Conservation (phyloP, 257 asterid genomes). For the Solanum chilense region DNA sequence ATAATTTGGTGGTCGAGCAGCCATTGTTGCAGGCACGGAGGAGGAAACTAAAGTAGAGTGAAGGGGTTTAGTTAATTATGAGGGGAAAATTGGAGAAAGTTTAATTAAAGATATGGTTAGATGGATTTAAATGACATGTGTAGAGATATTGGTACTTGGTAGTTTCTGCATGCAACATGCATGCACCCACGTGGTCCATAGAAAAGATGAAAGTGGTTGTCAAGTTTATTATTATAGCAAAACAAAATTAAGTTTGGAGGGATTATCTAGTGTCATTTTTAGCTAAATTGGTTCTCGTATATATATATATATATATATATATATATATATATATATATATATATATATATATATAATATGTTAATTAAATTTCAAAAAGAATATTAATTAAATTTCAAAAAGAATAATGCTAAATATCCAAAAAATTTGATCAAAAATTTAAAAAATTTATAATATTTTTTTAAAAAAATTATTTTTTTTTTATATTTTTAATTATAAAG, state of each 20-base stretch:
- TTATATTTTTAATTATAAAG: too few relatives aligned
- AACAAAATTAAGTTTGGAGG: too few relatives aligned
- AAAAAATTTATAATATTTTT: too few relatives aligned
- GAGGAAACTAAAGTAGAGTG: not conserved
- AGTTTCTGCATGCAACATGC: not conserved
- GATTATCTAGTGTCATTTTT: too few relatives aligned
- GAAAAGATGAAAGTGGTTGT: not conserved
- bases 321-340: too few relatives aligned
- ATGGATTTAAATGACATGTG: not conserved
- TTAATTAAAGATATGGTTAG: not conserved
- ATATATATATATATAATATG: too few relatives aligned
- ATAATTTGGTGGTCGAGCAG: not conserved
- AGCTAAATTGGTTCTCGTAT: too few relatives aligned
- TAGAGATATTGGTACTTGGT: not conserved
- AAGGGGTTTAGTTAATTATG: not conserved
- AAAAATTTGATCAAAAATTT: too few relatives aligned
- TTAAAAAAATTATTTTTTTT: too few relatives aligned
- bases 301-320: too few relatives aligned
- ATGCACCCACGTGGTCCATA: not conserved
- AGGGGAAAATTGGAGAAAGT: not conserved
- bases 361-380: too few relatives aligned
- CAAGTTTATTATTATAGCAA: not conserved
- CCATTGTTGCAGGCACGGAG: not conserved
- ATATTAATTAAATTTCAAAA: too few relatives aligned
- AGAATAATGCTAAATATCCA: fast-evolving